Evolutionary conservation across 345 rosid genomes (phyloP).

Genomic region (Populus davidiana): DNA sequence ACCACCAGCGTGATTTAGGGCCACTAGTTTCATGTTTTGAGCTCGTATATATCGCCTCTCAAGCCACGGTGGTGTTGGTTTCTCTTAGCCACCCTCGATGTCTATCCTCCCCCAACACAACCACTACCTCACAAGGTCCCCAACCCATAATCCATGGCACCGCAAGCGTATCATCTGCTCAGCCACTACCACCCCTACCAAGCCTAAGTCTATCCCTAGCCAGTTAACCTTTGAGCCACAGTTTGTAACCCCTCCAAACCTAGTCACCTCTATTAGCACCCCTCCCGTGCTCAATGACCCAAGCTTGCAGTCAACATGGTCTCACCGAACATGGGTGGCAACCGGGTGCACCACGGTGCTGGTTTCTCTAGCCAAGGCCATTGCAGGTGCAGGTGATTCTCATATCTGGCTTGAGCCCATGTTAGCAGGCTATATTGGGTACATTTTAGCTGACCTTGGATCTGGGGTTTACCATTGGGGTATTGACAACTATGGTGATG

Average conservation of each 20-base stretch:
- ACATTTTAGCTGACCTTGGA: constrained; percentile 72
- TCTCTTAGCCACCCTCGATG: constrained; percentile 37
- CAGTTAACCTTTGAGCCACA: constrained; percentile 23
- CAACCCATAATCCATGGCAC: constrained; percentile 4
- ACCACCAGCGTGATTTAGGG: neutral
- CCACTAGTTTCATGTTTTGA: constrained; percentile 24
- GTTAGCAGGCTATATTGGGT: constrained; percentile 64
- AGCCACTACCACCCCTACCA: constrained; percentile 36
- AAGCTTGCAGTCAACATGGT: constrained; percentile 63
- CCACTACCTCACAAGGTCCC: constrained; percentile 32
- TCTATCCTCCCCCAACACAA: constrained; percentile 48
- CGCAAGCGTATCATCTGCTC: constrained; percentile 22
- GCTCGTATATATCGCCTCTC: neutral
- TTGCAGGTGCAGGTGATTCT: constrained; percentile 40
- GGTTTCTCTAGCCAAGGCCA: constrained; percentile 55
- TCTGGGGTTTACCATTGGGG: constrained; percentile 97
- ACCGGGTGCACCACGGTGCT: constrained; percentile 63
- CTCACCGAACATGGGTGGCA: constrained; percentile 69
- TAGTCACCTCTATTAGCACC: neutral
- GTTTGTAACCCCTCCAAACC: constrained; percentile 14
- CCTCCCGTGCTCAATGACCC: constrained; percentile 50
- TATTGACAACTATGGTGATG: constrained; percentile 80
- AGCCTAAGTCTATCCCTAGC: constrained; percentile 29
- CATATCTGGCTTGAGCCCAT: constrained; percentile 56
- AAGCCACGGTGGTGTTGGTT: neutral